A percentile compares a stretch with the other conserved stretches of the same genome.
Conservation (phyloP, 805 yeast species). For the Wickerhamiella kazuoi region DNA sequence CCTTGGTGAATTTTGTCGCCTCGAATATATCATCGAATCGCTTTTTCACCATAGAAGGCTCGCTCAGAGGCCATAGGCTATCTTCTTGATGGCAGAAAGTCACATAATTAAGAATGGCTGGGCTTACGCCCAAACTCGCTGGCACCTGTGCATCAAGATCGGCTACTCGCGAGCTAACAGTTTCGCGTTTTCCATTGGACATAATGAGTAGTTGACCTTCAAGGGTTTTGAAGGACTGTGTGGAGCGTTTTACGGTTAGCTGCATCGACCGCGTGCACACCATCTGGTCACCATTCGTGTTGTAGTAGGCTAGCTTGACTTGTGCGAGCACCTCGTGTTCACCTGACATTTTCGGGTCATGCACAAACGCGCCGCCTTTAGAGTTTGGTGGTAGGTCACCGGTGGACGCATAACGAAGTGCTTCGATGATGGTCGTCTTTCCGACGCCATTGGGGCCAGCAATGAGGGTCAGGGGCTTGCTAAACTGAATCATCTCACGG, state of each 20-base stretch:
- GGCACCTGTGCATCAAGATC: conserved; percentile 78
- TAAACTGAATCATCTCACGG: conserved; percentile 75
- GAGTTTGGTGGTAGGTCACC: conserved; percentile 93
- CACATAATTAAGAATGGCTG: conserved; percentile 76
- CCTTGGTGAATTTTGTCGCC: conserved; percentile 83
- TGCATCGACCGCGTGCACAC: conserved; percentile 76
- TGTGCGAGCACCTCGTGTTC: conserved; percentile 73
- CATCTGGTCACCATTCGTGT: conserved; percentile 58
- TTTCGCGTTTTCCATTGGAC: conserved; percentile 42
- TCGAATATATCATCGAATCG: conserved; percentile 93
- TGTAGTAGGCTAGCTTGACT: conserved; percentile 69
- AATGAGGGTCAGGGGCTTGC: conserved; percentile 75
- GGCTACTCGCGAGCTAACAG: conserved; percentile 53
- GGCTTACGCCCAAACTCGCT: conserved; percentile 67
- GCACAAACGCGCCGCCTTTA: conserved; percentile 89
- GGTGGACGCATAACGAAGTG: conserved; percentile 83
- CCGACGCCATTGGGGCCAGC: conserved; percentile 97
- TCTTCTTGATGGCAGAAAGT: conserved; percentile 97
- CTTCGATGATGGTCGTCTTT: conserved; percentile 89
- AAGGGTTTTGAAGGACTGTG: conserved; percentile 67
- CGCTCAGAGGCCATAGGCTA: conserved; percentile 80
- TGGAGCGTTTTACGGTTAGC: conserved; percentile 41
- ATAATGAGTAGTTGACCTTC: conserved; percentile 73
- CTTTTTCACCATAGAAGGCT: conserved; percentile 74
- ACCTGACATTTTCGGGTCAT: conserved; percentile 60